Conservation (phyloP, 441 rosid species). For the Eruca vesicaria region DNA sequence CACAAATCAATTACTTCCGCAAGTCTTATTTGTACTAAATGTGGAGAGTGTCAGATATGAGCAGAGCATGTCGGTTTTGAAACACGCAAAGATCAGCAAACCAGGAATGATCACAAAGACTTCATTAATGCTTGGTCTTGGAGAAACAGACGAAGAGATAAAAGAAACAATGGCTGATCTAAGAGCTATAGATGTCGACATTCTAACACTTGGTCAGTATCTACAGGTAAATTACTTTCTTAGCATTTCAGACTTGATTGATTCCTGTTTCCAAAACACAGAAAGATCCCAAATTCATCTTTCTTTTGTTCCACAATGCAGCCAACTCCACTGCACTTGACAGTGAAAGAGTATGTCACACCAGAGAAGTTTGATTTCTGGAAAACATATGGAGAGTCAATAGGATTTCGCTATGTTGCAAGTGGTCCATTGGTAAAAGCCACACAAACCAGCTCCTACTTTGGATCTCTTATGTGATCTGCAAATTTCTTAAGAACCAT, state of each 20-base stretch:
- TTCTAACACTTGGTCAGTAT: constrained; percentile 95
- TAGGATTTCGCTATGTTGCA: constrained; percentile 92
- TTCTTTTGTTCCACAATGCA: constrained; percentile 37
- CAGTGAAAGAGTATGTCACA: constrained; percentile 90
- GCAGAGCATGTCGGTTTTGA: constrained; percentile 88
- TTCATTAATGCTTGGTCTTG: constrained; percentile 97
- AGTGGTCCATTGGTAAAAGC: constrained; percentile 87
- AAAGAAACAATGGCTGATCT: constrained; percentile 87
- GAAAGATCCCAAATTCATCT: neutral
- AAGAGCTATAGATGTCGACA: constrained; percentile 89
- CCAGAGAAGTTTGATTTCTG: constrained; percentile 93
- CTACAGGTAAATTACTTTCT: constrained; percentile 59
- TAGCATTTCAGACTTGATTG: neutral
- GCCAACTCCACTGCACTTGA: constrained; percentile 96
- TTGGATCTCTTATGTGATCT: neutral
- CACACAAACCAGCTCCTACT: constrained; percentile 11
- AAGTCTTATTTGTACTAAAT: neutral
- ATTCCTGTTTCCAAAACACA: neutral
- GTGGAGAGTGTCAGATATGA: constrained; percentile 65
- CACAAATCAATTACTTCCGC: neutral
- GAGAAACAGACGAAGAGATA: constrained; percentile 89
- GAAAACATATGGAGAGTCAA: constrained; percentile 94
- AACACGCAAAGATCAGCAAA: constrained; percentile 78
- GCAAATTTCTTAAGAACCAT: neutral
- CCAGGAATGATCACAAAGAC: constrained; percentile 88